phyloP scores from a whole-genome alignment of 768 basidiomycete genomes.

The Lactarius hatsudake region DNA sequence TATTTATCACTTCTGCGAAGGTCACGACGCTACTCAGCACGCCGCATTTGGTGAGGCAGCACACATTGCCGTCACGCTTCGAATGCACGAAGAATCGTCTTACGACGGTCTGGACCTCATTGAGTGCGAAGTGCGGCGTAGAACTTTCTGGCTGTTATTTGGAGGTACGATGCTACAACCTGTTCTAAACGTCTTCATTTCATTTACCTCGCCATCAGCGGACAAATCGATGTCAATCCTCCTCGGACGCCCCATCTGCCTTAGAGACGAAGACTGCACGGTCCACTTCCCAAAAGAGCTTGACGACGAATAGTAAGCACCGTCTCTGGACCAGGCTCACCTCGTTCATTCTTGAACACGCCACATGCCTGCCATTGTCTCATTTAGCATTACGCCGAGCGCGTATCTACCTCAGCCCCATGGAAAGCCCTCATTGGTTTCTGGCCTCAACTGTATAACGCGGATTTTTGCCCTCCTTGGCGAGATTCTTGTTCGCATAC shows the following conservation, averaged over 20 bases:
- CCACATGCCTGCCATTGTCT: slow-evolving; percentile 5
- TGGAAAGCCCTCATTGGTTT: slow-evolving; percentile 79
- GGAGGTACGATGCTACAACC: slow-evolving; percentile 53
- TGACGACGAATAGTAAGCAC: slow-evolving; percentile 83
- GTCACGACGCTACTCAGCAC: slow-evolving; percentile 83
- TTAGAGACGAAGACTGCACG: slow-evolving; percentile 89
- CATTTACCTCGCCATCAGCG: slow-evolving; percentile 42
- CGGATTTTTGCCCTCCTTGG: slow-evolving; percentile 83
- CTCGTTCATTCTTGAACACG: slow-evolving; percentile 20
- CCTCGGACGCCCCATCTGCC: slow-evolving; percentile 77
- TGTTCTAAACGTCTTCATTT: slow-evolving; percentile 12
- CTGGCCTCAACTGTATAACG: slow-evolving; percentile 83
- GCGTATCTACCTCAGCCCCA: slow-evolving; percentile 85
- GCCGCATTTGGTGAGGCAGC: slow-evolving; percentile 86
- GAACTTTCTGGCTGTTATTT: slow-evolving; percentile 87
- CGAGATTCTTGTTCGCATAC: slow-evolving; percentile 82
- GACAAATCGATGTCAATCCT: slow-evolving; percentile 90
- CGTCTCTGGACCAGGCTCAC: slow-evolving; percentile 25
- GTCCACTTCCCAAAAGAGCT: slow-evolving; percentile 85
- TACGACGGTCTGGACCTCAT: slow-evolving; percentile 83
- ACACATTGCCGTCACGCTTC: slow-evolving; percentile 76
- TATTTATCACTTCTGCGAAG: slow-evolving; percentile 86
- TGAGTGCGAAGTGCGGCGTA: slow-evolving; percentile 81
- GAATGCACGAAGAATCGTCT: slow-evolving; percentile 83
- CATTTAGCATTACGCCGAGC: slow-evolving; percentile 70